These are phyloP conservation scores for Trichosporon faecale DNA, from an alignment of 1,284 basidiomycete genomes.

Conservation along the genomic window DNA sequence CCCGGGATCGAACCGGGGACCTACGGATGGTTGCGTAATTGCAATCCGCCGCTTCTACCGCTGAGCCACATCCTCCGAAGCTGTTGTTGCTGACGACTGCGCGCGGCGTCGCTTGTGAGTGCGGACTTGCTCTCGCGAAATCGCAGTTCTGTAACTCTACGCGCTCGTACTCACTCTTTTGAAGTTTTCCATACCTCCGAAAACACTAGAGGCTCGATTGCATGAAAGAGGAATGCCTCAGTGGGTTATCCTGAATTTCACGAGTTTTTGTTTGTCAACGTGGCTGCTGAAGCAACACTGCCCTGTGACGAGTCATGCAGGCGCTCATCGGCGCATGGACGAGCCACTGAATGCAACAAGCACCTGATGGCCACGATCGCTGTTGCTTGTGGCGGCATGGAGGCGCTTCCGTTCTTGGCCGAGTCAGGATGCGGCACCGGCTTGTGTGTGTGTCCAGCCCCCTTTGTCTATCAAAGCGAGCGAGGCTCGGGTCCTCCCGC, in stretches of 20 bases:
- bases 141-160: neutral
- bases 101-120: neutral
- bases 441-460: neutral
- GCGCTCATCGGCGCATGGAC: too few species aligned
- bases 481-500: neutral
- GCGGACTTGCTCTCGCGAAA: neutral
- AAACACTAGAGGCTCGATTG: too few species aligned
- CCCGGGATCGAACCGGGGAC: slow-evolving; percentile 10
- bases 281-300: too few species aligned
- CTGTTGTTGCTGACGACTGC: neutral
- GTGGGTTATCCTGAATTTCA: too few species aligned
- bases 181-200: too few species aligned
- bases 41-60: slow-evolving; percentile 10
- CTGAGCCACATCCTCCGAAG: slow-evolving; percentile 5
- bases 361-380: too few species aligned
- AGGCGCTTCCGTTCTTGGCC: neutral
- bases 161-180: too few species aligned
- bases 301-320: too few species aligned
- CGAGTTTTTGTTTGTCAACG: too few species aligned
- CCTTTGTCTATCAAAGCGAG: neutral
- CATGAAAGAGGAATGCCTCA: too few species aligned
- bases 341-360: too few species aligned
- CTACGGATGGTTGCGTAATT: slow-evolving; percentile 1
- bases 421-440: neutral
- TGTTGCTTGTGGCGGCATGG: too few species aligned